Evolutionary conservation across 352 stramenopile species (phyloP).

Genomic region (Phytophthora macrochlamydospora): DNA sequence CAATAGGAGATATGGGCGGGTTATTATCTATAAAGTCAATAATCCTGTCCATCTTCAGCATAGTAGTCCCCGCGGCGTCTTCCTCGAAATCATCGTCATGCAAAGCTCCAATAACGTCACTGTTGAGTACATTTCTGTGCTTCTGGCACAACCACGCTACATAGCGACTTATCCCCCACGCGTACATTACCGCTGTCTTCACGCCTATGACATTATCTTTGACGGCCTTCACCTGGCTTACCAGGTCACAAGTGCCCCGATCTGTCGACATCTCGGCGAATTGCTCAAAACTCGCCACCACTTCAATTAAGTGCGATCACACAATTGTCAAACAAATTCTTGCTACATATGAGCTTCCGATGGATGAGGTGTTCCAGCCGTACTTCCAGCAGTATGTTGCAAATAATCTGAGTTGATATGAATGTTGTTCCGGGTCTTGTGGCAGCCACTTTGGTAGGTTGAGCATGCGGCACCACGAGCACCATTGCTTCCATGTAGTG

Average conservation of each 20-base stretch:
- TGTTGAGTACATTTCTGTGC: constrained; percentile 1
- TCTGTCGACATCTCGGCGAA: not conserved
- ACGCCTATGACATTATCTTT: not conserved
- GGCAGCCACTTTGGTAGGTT: too few species aligned
- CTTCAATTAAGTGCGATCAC: too few species aligned
- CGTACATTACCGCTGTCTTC: constrained; percentile 3
- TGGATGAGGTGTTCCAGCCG: too few species aligned
- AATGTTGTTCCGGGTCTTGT: too few species aligned
- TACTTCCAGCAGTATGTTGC: too few species aligned
- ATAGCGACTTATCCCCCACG: not conserved
- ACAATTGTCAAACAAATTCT: too few species aligned
- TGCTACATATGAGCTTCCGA: too few species aligned
- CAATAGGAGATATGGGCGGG: not conserved
- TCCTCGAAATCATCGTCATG: not conserved
- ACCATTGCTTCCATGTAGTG: too few species aligned
- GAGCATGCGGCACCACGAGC: too few species aligned
- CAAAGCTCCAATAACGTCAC: not conserved
- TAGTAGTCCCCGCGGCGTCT: not conserved
- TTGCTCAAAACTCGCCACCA: too few species aligned
- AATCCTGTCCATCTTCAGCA: not conserved
- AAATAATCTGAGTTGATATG: too few species aligned
- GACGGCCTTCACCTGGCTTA: not conserved
- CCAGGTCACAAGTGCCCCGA: not conserved
- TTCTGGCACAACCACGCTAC: not conserved
- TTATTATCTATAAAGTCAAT: not conserved